These are phyloP conservation scores for Sisymbrium irio DNA, from an alignment of 345 rosid species.

Conservation along the genomic window DNA sequence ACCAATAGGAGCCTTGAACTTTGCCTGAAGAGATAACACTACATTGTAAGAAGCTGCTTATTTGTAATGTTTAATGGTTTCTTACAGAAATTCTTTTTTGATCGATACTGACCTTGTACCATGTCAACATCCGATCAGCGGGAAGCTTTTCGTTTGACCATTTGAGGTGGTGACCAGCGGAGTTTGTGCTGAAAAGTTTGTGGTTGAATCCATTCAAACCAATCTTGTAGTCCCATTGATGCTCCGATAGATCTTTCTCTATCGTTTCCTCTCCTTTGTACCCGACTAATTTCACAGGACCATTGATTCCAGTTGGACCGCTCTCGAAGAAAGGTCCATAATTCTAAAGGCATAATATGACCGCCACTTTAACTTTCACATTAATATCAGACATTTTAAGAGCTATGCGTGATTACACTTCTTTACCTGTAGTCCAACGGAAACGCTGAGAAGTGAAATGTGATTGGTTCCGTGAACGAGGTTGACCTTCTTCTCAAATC, in stretches of 20 bases:
- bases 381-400: neutral
- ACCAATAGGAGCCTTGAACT: constrained; percentile 52
- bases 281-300: constrained; percentile 35
- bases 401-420: neutral
- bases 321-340: constrained; percentile 33
- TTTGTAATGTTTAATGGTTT: neutral
- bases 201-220: constrained; percentile 47
- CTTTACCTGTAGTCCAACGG: constrained; percentile 52
- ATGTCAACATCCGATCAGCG: constrained; percentile 38
- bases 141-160: constrained; percentile 40
- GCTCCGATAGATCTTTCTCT: constrained; percentile 33
- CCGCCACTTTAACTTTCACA: neutral
- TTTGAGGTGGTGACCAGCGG: neutral
- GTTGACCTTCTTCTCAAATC: constrained; percentile 32
- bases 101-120: constrained; percentile 58
- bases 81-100: neutral
- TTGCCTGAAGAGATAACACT: constrained; percentile 38
- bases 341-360: constrained; percentile 22
- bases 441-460: constrained; percentile 48
- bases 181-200: constrained; percentile 16
- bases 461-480: constrained; percentile 33
- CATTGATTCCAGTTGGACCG: constrained; percentile 33
- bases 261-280: constrained; percentile 32
- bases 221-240: constrained; percentile 53
- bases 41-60: neutral